A percentile compares a stretch with the other conserved stretches of the same genome.
phyloP scores from a whole-genome alignment of 805 yeast genomes.

The Phaffomyces opuntiae region DNA sequence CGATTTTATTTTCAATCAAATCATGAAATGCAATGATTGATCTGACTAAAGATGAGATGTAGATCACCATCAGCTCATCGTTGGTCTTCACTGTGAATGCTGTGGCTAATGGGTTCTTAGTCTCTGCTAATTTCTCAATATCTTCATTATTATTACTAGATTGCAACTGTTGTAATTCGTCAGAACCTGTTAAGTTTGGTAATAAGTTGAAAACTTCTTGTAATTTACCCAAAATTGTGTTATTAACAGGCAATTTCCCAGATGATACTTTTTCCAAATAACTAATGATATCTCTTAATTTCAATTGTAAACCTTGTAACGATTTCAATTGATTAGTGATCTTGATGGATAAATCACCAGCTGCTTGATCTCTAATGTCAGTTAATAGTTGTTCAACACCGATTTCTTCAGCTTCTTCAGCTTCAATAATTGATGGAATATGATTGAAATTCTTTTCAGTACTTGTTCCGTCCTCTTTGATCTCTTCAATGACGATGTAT shows the following conservation, averaged over 20 bases:
- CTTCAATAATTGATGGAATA: constrained; percentile 86
- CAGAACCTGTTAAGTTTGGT: constrained; percentile 58
- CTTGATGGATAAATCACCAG: constrained; percentile 81
- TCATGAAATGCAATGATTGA: constrained; percentile 96
- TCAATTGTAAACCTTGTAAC: constrained; percentile 74
- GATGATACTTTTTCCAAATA: constrained; percentile 71
- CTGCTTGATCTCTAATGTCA: constrained; percentile 94
- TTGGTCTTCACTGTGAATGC: constrained; percentile 92
- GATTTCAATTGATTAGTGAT: constrained; percentile 88
- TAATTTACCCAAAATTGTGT: constrained; percentile 80
- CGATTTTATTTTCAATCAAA: constrained; percentile 90
- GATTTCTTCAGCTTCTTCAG: constrained; percentile 98
- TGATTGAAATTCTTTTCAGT: constrained; percentile 91
- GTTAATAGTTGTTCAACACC: constrained; percentile 96
- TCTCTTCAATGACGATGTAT: constrained; percentile 88
- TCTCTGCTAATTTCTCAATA: constrained; percentile 20
- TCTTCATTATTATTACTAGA: constrained; percentile 11
- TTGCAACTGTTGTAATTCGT: constrained; percentile 21
- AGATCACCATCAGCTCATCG: constrained; percentile 92
- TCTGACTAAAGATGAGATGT: constrained; percentile 82
- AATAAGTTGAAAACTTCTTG: constrained; percentile 92
- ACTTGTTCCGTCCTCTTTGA: constrained; percentile 90
- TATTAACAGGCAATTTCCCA: constrained; percentile 78
- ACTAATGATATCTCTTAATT: constrained; percentile 66
- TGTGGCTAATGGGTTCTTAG: constrained; percentile 52